Evolutionary conservation across 352 stramenopile species (phyloP), one percentile per base, ranked within the genome.

Genomic region (Hyaloperonospora brassicae): DNA sequence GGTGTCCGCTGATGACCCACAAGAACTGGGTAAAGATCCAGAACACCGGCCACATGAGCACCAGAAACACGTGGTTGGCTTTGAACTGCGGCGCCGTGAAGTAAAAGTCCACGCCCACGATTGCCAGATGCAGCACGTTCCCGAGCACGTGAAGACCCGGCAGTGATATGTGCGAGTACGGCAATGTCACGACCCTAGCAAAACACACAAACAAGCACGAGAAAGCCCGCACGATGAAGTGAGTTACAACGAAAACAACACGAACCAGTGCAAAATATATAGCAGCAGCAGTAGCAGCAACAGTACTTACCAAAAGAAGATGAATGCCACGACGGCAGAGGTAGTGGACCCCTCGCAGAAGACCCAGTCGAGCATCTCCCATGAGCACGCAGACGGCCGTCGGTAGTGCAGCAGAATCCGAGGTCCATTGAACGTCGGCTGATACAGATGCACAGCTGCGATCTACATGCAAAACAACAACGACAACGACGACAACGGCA

Each of bases 361-460:
- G 36, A 86, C 70, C 73, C 73, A 84, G 53, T 84, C 76, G 24
- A 86, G 48, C 51, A 84, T 80, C 34, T 84, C 73, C 76, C 73
- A 84, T 36, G 76, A 86, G 23, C 61, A 76, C 22, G 69, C 57
- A n/a, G 64, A 68, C 35, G 75, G 68, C 6, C 67, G 67, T 52
- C 71, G 73, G 21, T 76, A 71, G 46, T 81, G 69, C 47, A 80
- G 65, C 47, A 84, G 42, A 39, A 84, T 74, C n/a, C 69, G 76
- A 43, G 76, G 72, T 17, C 71, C 68, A 38, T 80, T 76, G 25
- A 84, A 76, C 22, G 72, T 74, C 9, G 71, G 62, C 57, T 80
- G 70, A 53, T 83, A 80, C 54, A 76, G 40, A 66, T 86, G 69
- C 41, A 86, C 61, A 31, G 69, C 59, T 11, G 73, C 65, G 52